Base-by-base conservation (phyloP, 345 rosid species). In the Aquilaria yunnanensis region DNA sequence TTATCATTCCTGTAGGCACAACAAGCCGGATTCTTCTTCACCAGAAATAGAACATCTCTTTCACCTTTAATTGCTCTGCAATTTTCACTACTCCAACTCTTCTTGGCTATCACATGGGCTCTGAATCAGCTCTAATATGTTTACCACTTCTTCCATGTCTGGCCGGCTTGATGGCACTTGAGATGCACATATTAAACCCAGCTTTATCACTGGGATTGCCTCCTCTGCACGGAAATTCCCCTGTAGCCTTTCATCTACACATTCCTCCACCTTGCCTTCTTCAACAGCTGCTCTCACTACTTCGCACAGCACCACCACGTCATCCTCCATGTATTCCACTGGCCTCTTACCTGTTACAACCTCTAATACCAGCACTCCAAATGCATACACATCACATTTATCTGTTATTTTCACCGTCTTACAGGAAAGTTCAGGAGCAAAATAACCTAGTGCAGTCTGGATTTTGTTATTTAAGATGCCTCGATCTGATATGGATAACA, bases 351-450 rank as follows among this genome's bases (percentile, higher is more conserved):
- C 97, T 0, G 96, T 87, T 54, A 90, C 84, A 59, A 85, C 72
- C 76, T 85, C 97, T 47, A 91, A 74, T 49, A 91, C 78, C 71
- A 91, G 67, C 16, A 91, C 72, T 13, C 97, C 96, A 10, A 88
- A 91, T 53, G 94, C 97, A 37, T 88, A 91, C 8, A 91, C 88
- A 57, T 88, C 97, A 29, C 96, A 85, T 67, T 88, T 91, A 63
- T 88, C 88, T 0, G 97, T 91, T 81, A 91, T 86, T 69, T 86
- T 91, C 57, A 88, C 97, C 0, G 97, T 85, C 60, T 85, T 70
- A 56, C 97, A 91, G 2, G 96, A 96, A 68, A 91, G 86, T 59
- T 91, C 97, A 1, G 97, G 97, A 34, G 96, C 97, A 81, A 86
- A 88, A 81, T 91, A 91, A 60, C 97, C 96, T 0, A 91, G 75